Base-by-base conservation (phyloP, 164 flowering plant genomes). In the Stephania yunnanensis region DNA sequence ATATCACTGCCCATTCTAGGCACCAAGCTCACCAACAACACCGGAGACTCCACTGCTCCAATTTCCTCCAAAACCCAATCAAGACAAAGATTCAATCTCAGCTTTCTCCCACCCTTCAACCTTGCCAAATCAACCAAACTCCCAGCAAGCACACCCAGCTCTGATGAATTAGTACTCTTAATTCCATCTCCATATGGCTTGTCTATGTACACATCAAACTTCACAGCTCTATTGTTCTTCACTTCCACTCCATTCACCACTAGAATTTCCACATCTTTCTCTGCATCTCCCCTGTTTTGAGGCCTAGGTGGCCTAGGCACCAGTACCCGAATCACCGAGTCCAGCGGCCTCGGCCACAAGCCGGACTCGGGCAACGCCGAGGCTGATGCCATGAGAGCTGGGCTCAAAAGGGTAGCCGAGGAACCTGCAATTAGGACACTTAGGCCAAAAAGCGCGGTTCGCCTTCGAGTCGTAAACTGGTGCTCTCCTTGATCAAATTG, bases 141-240 rank as follows among this genome's bases (percentile, higher is more conserved):
- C 22, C 77, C 77, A 8, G 77, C 77, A 12, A 75, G 67, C 48
- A 42, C 67, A 67, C 76, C 76, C 29, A 74, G 48, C n/a, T 50
- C 13, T 10, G 52, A 71, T 5, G 76, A 48, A 75, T 53, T 72
- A 58, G 6, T 19, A 15, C 6, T 50, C 55, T 50, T 19, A 17
- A 6, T 19, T 10, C 44, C 63, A 30, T 65, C 77, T n/a, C 53
- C 67, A 69, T 53, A 5, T 1, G 77, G 53, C 58, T 75, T 52
- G 19, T 19, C 68, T 10, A 75, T 71, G 68, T 69, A 75, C 20
- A 75, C 77, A 53, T 75, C 77, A 42, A 75, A 75, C n/a, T 71
- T 68, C 30, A 69, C 68, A 0, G 72, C 44, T n/a, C 9, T 71
- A 15, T 75, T 42, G 64, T 36, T 75, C 25, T 6, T n/a, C 7